phyloP scores from a whole-genome alignment of 176 grass and related monocot genomes.

The Avena sativa region DNA sequence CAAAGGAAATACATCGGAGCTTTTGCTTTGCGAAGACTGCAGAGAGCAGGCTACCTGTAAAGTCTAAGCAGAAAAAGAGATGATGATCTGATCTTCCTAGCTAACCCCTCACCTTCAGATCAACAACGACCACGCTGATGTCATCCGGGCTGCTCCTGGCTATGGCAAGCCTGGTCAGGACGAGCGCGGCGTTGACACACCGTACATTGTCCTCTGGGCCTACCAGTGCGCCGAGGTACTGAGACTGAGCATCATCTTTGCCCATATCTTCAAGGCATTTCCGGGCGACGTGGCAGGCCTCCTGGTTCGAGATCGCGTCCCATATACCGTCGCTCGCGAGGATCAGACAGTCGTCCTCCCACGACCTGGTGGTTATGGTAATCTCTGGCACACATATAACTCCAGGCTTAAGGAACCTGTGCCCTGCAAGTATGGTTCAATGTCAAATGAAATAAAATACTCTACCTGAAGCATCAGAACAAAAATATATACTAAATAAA shows the following conservation, averaged over 20 bases:
- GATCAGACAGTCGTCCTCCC: conserved; percentile 65
- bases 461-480: background rate
- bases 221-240: background rate
- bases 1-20: conserved; percentile 20
- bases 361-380: conserved; percentile 43
- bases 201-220: conserved; percentile 30
- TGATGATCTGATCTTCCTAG: background rate
- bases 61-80: background rate
- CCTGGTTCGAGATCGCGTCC: conserved; percentile 67
- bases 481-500: background rate
- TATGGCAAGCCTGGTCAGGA: conserved; percentile 65
- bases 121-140: conserved; percentile 71
- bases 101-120: conserved; percentile 52
- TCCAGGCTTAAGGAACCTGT: conserved; percentile 65
- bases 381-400: conserved; percentile 81
- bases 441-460: background rate
- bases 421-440: conserved; percentile 46
- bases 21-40: background rate
- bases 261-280: conserved; percentile 54
- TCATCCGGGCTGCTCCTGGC: conserved; percentile 57
- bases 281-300: conserved; percentile 55
- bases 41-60: background rate
- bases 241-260: background rate
- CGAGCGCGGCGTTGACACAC: conserved; percentile 53
- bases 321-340: conserved; percentile 84